phyloP scores from a whole-genome alignment of 2,329 filamentous ascomycete species.

The Macroventuria anomochaeta region DNA sequence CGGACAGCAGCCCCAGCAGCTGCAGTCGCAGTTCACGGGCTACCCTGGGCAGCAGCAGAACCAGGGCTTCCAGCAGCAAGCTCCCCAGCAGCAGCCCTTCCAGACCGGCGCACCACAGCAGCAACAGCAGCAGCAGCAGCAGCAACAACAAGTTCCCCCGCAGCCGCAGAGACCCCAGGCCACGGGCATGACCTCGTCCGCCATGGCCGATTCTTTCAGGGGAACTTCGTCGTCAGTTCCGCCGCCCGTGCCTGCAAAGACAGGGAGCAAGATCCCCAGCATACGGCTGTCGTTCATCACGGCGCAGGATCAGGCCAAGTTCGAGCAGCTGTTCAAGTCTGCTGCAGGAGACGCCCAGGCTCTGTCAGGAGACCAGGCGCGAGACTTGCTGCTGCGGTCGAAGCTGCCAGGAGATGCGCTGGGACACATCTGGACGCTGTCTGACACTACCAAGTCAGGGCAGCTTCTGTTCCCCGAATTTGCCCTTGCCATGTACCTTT shows the following conservation, averaged over 20 bases:
- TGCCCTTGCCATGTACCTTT: slow-evolving; percentile 96
- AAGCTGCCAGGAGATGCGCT: slow-evolving; percentile 85
- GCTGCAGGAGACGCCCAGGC: slow-evolving; percentile 84
- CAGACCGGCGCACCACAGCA: slow-evolving; percentile 58
- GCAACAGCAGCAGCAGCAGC: slow-evolving; percentile 64
- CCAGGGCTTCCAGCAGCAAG: slow-evolving; percentile 56
- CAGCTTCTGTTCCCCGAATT: slow-evolving; percentile 98
- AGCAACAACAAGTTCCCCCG: slow-evolving; percentile 58
- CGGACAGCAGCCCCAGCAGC: slow-evolving; percentile 47
- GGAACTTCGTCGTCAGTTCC: slow-evolving; percentile 52
- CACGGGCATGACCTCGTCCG: slow-evolving; percentile 66
- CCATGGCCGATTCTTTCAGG: slow-evolving; percentile 70
- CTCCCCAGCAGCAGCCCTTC: slow-evolving; percentile 57
- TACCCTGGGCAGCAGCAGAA: slow-evolving; percentile 54
- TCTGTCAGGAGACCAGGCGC: slow-evolving; percentile 89
- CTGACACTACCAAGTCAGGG: slow-evolving; percentile 94
- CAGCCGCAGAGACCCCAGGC: slow-evolving; percentile 60
- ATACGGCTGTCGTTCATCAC: slow-evolving; percentile 96
- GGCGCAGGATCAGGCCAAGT: slow-evolving; percentile 91
- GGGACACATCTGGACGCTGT: slow-evolving; percentile 93
- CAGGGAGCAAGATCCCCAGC: slow-evolving; percentile 82
- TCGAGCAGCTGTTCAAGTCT: slow-evolving; percentile 96
- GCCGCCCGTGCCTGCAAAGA: slow-evolving; percentile 68
- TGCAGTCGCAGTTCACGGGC: slow-evolving; percentile 56
- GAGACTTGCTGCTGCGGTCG: slow-evolving; percentile 86